Base-by-base conservation (phyloP, 495 filamentous ascomycete genomes). In the Poronia punctata region DNA sequence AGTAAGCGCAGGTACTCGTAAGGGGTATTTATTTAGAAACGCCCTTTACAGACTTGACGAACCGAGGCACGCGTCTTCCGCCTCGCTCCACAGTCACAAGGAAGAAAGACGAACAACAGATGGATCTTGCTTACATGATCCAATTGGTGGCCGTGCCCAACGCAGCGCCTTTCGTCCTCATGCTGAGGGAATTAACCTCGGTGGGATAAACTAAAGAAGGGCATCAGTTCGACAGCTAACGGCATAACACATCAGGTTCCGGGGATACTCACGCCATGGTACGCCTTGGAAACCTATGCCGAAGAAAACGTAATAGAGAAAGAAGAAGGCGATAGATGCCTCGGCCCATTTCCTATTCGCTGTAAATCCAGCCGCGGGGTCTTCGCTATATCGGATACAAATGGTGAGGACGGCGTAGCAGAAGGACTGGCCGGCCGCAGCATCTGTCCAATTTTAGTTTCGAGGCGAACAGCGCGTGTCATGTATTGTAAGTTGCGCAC, bases 121-220 rank as follows among this genome's bases (percentile, higher is more conserved):
- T 25, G 23, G 5, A 11, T 5, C 5, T 6, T 11, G 11, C 5
- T 25, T 6, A 6, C 23, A 71, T 69, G 39, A 79, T 66, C 77
- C 79, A 81, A 41, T 78, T 74, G 0, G 72, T 76, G 2, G 72
- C 75, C n/a, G 77, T 79, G 1, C 71, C 74, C 2, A 76, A 45
- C 0, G 74, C 74, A 0, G 75, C 69, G 0, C 70, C 75, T 42
- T 76, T 76, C 0, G 70, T 72, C 10, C 75, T 52, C 67, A 75
- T 75, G 7, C 57, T 59, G n/a, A 80, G 65, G 10, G 65, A 65
- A 46, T 77, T 79, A 55, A 82, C 76, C 48, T 82, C 80, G 11
- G 77, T 75, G 3, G 76, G 74, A 52, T 80, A 83, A 1, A 82
- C 24, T 27, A n/a, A 7, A n/a, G 24, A n/a, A 7, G n/a, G n/a